Conservation (phyloP, 2,329 filamentous ascomycete genomes). For the Kalaharituber pfeilii region DNA sequence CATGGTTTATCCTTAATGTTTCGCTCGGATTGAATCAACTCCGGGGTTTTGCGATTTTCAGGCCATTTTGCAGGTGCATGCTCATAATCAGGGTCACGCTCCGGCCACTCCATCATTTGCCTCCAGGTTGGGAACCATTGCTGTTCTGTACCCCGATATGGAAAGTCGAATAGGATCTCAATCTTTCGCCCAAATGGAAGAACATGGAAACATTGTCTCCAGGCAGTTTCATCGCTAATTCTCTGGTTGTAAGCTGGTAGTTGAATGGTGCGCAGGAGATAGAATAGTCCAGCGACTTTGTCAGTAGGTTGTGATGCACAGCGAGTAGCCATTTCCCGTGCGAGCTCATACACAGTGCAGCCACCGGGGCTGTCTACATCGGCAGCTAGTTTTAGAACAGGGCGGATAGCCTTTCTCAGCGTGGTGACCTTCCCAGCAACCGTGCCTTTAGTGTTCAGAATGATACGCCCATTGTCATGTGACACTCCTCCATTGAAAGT, state of each 20-base stretch:
- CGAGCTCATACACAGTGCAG: neutral
- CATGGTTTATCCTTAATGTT: no score
- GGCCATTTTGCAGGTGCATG: neutral
- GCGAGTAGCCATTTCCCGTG: neutral
- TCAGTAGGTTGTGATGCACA: neutral
- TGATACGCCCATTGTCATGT: neutral
- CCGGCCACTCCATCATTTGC: neutral
- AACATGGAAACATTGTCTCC: neutral
- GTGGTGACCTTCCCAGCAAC: neutral
- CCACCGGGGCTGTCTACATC: neutral
- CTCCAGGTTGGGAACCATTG: neutral
- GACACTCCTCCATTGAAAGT: neutral
- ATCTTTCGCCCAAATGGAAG: neutral
- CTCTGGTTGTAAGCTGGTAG: neutral
- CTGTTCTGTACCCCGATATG: neutral
- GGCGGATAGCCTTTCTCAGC: neutral
- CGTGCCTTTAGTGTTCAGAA: neutral
- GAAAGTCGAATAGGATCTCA: neutral
- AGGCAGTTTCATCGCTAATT: neutral
- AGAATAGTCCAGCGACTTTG: neutral
- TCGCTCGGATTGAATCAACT: no score
- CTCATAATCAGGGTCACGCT: neutral
- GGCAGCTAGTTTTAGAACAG: neutral
- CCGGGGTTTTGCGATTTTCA: no score
- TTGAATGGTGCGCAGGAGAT: neutral